Evolutionary conservation across 257 asterid genomes (phyloP).

Genomic region (Mentha longifolia): DNA sequence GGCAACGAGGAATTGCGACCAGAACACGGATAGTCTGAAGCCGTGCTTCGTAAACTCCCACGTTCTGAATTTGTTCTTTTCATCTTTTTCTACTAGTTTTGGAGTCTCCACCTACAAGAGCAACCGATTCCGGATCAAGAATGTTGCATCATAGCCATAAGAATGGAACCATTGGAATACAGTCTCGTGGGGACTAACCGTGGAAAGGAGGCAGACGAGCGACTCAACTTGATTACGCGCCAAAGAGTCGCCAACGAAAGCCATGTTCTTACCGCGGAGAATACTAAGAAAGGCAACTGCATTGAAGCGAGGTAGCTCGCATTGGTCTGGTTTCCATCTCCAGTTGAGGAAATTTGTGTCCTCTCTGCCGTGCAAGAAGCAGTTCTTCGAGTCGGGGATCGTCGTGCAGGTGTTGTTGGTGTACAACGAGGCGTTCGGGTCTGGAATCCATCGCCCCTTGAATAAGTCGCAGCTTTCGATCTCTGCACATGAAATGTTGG

Average conservation of each 20-base stretch:
- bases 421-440: conserved; percentile 36
- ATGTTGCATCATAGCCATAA: too few relatives aligned
- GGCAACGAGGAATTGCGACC: conserved; percentile 55
- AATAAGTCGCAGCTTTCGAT: conserved; percentile 52
- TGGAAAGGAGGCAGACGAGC: conserved; percentile 51
- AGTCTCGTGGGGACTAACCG: background rate
- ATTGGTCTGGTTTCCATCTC: conserved; percentile 81
- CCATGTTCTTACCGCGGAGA: conserved; percentile 64
- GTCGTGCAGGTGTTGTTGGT: conserved; percentile 62
- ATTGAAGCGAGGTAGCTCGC: conserved; percentile 56
- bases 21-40: conserved; percentile 44
- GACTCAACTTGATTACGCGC: conserved; percentile 82
- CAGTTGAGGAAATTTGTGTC: conserved; percentile 57
- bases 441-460: conserved; percentile 63
- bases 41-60: conserved; percentile 49
- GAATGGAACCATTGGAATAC: too few relatives aligned
- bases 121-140: conserved; percentile 43
- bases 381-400: conserved; percentile 53
- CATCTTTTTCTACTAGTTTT: conserved; percentile 22
- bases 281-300: conserved; percentile 44
- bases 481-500: conserved; percentile 17
- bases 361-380: conserved; percentile 61
- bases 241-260: conserved; percentile 74
- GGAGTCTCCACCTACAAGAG: conserved; percentile 48
- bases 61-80: conserved; percentile 29